Evolutionary conservation across 1,284 basidiomycete species (phyloP).

Genomic region (Ustilago tritici): DNA sequence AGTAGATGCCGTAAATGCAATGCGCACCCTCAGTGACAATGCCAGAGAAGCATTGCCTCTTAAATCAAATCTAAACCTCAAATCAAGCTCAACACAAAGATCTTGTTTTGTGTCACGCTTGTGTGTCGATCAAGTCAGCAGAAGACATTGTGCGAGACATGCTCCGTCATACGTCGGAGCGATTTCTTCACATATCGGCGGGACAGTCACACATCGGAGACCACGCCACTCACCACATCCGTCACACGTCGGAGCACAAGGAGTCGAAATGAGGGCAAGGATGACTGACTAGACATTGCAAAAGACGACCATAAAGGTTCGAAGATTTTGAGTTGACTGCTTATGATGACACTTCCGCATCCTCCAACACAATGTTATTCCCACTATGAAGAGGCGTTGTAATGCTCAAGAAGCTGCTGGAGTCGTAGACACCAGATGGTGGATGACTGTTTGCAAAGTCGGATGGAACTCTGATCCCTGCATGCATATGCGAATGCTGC

Average conservation of each 20-base stretch:
- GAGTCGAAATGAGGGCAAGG: background rate
- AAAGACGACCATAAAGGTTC: background rate
- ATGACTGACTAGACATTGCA: background rate
- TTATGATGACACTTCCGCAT: constrained; percentile 21
- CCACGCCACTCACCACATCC: too few relatives aligned
- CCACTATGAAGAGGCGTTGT: constrained; percentile 8
- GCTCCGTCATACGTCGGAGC: too few relatives aligned
- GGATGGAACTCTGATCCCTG: constrained; percentile 13
- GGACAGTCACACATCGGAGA: too few relatives aligned
- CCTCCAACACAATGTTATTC: constrained; percentile 31
- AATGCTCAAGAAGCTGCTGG: constrained; percentile 29
- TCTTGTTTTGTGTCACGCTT: too few relatives aligned
- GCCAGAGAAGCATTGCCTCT: background rate
- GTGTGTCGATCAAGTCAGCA: too few relatives aligned
- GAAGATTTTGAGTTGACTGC: background rate
- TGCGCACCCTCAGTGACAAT: background rate
- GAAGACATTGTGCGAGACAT: too few relatives aligned
- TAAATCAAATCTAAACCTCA: background rate
- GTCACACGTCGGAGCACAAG: too few relatives aligned
- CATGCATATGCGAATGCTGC: constrained; percentile 1
- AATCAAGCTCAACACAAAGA: background rate
- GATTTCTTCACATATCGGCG: too few relatives aligned
- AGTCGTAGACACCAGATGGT: constrained; percentile 8
- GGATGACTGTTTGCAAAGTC: constrained; percentile 35
- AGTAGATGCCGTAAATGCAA: constrained; percentile 11